Percentiles rank a stretch among this genome's conserved stretches.
Evolutionary conservation across 148 eudicot genomes (phyloP).

Genomic region (Euryodendron excelsum): DNA sequence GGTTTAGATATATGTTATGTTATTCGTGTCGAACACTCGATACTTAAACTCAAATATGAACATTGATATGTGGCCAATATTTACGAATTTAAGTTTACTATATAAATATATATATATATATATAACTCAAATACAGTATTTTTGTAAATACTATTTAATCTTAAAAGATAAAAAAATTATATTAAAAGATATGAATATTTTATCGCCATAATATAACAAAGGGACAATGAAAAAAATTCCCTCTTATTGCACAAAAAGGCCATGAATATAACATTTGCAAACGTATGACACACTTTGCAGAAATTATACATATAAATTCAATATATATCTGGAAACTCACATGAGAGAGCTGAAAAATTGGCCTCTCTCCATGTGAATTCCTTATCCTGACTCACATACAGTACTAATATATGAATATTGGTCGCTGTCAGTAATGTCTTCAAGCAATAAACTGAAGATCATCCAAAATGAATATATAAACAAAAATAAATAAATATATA

Average conservation of each 20-base stretch:
- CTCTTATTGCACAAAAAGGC: not conserved
- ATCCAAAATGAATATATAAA: conserved; percentile 26
- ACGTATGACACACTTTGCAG: conserved; percentile 15
- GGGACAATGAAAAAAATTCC: no score
- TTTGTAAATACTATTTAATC: no score
- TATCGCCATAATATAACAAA: not conserved
- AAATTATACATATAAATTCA: not conserved
- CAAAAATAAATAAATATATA: not conserved
- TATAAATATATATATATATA: no score
- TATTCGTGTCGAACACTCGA: no score
- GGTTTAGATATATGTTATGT: no score
- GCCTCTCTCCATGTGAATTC: conserved; percentile 27
- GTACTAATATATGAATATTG: conserved; percentile 19
- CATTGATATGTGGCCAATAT: no score
- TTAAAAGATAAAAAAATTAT: no score
- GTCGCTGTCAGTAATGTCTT: conserved; percentile 54
- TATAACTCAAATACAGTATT: no score
- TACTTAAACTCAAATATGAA: no score
- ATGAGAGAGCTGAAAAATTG: conserved; percentile 30
- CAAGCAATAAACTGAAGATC: conserved; percentile 34
- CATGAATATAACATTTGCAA: conserved; percentile 5
- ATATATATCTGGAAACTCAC: conserved; percentile 22
- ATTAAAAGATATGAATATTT: no score
- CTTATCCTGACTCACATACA: not conserved
- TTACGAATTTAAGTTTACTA: no score